Base-by-base conservation (phyloP, 768 basidiomycete species). In the Xerocomellus dryophilus region DNA sequence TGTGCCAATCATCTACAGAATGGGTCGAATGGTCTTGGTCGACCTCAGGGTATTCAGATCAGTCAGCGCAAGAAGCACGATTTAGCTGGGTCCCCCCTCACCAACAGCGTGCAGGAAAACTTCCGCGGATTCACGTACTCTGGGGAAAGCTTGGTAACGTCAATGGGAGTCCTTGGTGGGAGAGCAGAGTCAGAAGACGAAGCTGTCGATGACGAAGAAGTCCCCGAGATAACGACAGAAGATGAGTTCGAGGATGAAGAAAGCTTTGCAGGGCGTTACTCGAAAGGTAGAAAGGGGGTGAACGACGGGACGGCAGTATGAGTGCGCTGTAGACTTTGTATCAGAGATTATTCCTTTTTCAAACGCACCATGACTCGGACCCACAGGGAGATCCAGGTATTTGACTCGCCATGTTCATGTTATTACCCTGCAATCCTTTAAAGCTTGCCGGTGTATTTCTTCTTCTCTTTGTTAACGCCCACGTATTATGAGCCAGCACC, bases 51-150 rank as follows among this genome's bases (percentile, higher is more conserved):
- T 8, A 85, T 85, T 54, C 76, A 82, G 64, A 86, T 84, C 59
- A 73, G 69, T 50, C 75, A 74, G 57, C 74, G 72, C 70, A 79
- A 75, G 68, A 73, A 72, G 58, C 74, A 75, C 18, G 74, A 69
- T 15, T 69, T 67, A 29, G 73, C 62, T 39, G 85, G 82, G 11
- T 84, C 81, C 31, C 93, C 91, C 38, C 75, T 98, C 66, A 95
- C 94, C 58, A 91, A 77, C 68, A 91, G 88, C 65, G 90, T 98
- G 43, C 95, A 98, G 74, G 95, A 95, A 74, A 93, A 97, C 68
- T 98, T 98, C 72, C 81, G 88, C 43, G 96, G 96, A 18, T 98
- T 98, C 78, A 95, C 90, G 8, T 92, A 86, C 66, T 84, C 83
- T 46, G 85, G 84, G 23, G 86, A 88, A 74, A 85, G 83, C 51